These are phyloP conservation scores for Gamsiella multidivaricata DNA, from an alignment of 192 early-diverging fungal genomes.

Conservation along the genomic window DNA sequence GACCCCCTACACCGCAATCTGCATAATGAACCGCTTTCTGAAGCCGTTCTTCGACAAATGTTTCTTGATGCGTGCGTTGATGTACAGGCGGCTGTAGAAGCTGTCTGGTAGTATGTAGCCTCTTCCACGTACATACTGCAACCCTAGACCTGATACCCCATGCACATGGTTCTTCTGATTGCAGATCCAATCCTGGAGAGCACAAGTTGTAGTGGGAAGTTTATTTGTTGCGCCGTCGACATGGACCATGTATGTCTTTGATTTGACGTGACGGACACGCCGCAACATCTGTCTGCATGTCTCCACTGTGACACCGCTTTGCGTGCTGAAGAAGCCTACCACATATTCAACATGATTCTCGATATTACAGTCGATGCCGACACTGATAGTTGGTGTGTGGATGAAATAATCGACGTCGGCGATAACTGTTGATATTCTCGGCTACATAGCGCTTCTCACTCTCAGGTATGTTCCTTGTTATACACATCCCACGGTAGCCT, in stretches of 20 bases:
- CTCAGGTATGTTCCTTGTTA: slow-evolving; percentile 6
- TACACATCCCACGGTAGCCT: neutral
- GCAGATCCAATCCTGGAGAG: slow-evolving; percentile 7
- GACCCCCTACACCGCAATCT: too few species aligned
- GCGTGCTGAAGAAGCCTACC: slow-evolving; percentile 17
- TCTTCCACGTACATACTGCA: neutral
- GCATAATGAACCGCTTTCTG: slow-evolving; percentile 7
- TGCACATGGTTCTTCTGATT: neutral
- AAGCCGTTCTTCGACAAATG: slow-evolving; percentile 6
- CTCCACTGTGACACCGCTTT: slow-evolving; percentile 9
- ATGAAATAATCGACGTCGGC: slow-evolving; percentile 19
- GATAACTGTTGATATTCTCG: slow-evolving; percentile 11
- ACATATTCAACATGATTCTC: slow-evolving; percentile 8
- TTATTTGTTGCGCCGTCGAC: slow-evolving; percentile 3
- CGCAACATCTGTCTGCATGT: slow-evolving; percentile 23
- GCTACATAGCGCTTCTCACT: neutral
- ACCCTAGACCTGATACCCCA: neutral
- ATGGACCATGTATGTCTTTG: slow-evolving; percentile 8
- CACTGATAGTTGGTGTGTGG: slow-evolving; percentile 20
- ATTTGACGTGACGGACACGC: slow-evolving; percentile 12
- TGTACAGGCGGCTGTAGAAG: slow-evolving; percentile 7
- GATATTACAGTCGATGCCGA: slow-evolving; percentile 15
- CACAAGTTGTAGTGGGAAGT: slow-evolving; percentile 1
- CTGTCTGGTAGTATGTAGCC: neutral
- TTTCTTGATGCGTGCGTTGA: neutral